Evolutionary conservation across 116 monocot species (phyloP).

Genomic region (Papilionanthe hybrid): DNA sequence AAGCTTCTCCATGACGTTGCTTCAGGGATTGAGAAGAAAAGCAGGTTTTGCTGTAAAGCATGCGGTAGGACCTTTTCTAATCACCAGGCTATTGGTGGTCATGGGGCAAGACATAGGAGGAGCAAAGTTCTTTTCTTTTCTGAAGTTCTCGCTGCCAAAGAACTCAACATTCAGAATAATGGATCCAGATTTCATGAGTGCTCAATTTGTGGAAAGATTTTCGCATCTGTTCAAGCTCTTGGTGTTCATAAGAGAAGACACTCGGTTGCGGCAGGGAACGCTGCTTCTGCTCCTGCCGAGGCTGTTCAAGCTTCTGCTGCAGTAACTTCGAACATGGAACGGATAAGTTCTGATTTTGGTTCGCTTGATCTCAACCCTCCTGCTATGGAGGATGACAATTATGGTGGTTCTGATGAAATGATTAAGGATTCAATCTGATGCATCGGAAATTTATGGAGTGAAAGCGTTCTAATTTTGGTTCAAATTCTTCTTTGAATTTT

Average conservation of each 20-base stretch:
- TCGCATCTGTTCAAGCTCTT: constrained; percentile 34
- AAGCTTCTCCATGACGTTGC: neutral
- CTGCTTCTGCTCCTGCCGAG: neutral
- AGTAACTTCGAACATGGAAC: neutral
- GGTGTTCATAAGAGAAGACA: constrained; percentile 39
- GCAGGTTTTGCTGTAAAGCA: constrained; percentile 17
- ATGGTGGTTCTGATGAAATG: neutral
- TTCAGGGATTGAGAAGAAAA: neutral
- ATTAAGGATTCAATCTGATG: neutral
- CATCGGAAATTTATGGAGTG: neutral
- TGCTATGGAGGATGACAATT: neutral
- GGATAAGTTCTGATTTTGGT: neutral
- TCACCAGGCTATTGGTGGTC: constrained; percentile 47
- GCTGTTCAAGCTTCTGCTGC: neutral
- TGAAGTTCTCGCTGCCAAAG: neutral
- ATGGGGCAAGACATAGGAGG: constrained; percentile 7
- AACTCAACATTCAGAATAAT: neutral
- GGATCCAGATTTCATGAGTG: constrained; percentile 1
- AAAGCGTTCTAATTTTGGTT: neutral
- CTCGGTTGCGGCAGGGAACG: neutral
- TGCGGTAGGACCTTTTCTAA: constrained; percentile 30
- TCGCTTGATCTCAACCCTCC: constrained; percentile 7
- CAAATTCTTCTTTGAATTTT: neutral
- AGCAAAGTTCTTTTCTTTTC: neutral
- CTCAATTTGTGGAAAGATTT: constrained; percentile 22